Percentiles rank a stretch among this genome's conserved stretches.
Evolutionary conservation across 257 asterid species (phyloP).

Genomic region (Scutellaria baicalensis): DNA sequence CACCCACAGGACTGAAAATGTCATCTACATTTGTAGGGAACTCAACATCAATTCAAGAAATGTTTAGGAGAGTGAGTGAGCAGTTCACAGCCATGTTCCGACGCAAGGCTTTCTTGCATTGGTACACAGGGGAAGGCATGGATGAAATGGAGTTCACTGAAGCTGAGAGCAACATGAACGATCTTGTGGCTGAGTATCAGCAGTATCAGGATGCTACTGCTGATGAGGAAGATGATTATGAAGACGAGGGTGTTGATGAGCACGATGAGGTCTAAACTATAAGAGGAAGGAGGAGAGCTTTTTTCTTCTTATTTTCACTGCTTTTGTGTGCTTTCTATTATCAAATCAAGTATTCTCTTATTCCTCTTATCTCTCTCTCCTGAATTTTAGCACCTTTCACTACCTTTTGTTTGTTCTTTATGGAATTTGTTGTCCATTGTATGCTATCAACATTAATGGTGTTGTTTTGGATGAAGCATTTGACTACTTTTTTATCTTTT

Average conservation of each 20-base stretch:
- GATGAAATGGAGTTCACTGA: slow-evolving; percentile 92
- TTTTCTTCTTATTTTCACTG: neutral
- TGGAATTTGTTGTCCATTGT: slow-evolving; percentile 4
- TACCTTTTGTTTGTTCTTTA: neutral
- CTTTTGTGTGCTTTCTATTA: neutral
- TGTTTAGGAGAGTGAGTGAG: slow-evolving; percentile 89
- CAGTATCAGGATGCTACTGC: slow-evolving; percentile 92
- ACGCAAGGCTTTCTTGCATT: slow-evolving; percentile 89
- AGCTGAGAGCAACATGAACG: slow-evolving; percentile 90
- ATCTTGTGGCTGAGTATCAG: slow-evolving; percentile 83
- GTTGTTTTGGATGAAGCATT: neutral
- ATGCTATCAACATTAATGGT: slow-evolving; percentile 1
- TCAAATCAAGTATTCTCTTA: slow-evolving; percentile 1
- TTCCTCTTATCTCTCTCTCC: neutral
- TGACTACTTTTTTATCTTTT: neutral
- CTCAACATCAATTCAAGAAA: slow-evolving; percentile 81
- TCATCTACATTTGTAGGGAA: slow-evolving; percentile 74
- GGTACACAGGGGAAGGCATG: slow-evolving; percentile 94
- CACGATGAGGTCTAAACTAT: slow-evolving; percentile 25
- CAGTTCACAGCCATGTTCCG: slow-evolving; percentile 89
- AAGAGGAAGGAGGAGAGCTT: too few relatives aligned
- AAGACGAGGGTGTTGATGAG: slow-evolving; percentile 41
- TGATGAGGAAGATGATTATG: slow-evolving; percentile 66
- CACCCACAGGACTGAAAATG: slow-evolving; percentile 77
- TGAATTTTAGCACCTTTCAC: neutral